Evolutionary conservation across 2,329 filamentous ascomycete genomes (phyloP).

Genomic region (Metarhizium brunneum): DNA sequence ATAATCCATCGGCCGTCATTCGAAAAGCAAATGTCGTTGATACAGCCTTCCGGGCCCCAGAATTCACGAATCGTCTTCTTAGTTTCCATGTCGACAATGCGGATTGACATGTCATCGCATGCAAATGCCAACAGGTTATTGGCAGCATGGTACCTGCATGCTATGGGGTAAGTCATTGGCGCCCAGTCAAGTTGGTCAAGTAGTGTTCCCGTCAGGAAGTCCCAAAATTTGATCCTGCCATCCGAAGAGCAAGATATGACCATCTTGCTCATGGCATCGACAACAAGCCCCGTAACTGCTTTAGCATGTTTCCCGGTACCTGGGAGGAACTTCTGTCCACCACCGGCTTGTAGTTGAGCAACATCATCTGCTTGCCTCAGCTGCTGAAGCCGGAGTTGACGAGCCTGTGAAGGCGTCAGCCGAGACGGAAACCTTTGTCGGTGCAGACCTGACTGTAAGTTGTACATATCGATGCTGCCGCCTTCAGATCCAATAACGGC

Average conservation of each 20-base stretch:
- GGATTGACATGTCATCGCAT: conserved; percentile 81
- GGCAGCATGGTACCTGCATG: conserved; percentile 68
- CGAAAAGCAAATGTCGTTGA: conserved; percentile 83
- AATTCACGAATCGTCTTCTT: conserved; percentile 88
- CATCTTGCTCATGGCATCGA: conserved; percentile 81
- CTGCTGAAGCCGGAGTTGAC: conserved; percentile 61
- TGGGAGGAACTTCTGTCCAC: conserved; percentile 31
- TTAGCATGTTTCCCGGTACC: conserved; percentile 68
- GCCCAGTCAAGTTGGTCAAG: conserved; percentile 78
- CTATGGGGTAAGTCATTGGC: conserved; percentile 61
- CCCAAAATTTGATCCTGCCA: conserved; percentile 96
- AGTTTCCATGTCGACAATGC: conserved; percentile 84
- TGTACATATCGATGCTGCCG: conserved; percentile 89
- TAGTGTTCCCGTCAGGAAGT: conserved; percentile 75
- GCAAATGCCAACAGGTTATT: conserved; percentile 82
- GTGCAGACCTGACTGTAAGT: conserved; percentile 85
- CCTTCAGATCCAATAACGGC: conserved; percentile 77
- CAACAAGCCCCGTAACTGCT: conserved; percentile 73
- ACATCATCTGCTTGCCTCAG: conserved; percentile 49
- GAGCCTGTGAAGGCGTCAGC: conserved; percentile 68
- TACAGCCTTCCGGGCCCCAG: conserved; percentile 65
- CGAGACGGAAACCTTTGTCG: conserved; percentile 79
- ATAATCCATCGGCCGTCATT: conserved; percentile 91
- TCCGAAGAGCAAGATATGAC: conserved; percentile 83
- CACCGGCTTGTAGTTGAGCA: conserved; percentile 40